Evolutionary conservation across 805 yeast species (phyloP).

Genomic region (Pichia exigua): DNA sequence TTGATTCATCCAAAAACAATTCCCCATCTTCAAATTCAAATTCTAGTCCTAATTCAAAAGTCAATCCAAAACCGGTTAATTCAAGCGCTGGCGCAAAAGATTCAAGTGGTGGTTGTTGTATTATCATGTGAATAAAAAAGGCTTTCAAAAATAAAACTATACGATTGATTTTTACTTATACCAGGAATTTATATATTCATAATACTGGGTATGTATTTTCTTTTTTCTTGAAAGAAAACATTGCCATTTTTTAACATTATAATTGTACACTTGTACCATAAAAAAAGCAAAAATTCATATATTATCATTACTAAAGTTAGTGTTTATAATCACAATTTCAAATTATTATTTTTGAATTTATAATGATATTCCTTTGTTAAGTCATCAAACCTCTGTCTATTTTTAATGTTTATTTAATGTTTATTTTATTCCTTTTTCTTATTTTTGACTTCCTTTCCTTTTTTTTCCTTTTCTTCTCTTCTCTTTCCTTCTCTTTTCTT

Average conservation of each 20-base stretch:
- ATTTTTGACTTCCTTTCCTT: background rate
- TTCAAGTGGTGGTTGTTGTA: slow-evolving; percentile 29
- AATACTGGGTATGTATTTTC: background rate
- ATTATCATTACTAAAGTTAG: no score
- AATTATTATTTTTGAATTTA: no score
- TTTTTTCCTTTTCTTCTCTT: background rate
- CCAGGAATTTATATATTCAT: background rate
- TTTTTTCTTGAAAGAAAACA: background rate
- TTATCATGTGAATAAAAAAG: slow-evolving; percentile 20
- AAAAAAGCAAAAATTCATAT: no score
- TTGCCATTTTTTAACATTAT: no score
- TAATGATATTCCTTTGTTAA: no score
- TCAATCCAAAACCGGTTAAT: background rate
- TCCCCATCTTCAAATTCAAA: background rate
- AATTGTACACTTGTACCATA: no score
- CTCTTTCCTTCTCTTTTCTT: background rate
- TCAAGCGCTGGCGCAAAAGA: slow-evolving; percentile 9
- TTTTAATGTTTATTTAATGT: no score
- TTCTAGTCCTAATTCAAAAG: slow-evolving; percentile 2
- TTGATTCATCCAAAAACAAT: background rate
- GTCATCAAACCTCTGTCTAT: no score
- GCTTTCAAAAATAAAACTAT: background rate
- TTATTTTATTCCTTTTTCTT: background rate
- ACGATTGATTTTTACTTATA: background rate
- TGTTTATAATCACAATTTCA: no score